Evolutionary conservation across 2,329 filamentous ascomycete species (phyloP), one percentile per base, ranked within the genome.

Genomic region (Paraphaeosphaeria minitans): DNA sequence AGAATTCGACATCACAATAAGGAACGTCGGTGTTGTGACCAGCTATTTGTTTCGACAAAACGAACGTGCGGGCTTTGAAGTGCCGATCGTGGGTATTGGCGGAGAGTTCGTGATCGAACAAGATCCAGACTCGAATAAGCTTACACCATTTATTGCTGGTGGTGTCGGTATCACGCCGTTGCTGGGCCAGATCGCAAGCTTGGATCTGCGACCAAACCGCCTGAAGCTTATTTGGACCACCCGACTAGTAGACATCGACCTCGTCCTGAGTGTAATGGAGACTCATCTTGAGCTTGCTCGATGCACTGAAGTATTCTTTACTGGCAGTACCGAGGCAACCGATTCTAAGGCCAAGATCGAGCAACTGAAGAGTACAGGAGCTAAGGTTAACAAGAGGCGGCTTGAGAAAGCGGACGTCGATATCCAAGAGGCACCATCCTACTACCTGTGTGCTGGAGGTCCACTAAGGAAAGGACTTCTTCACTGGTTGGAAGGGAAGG

Each of bases 81-180:
- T 94, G 0, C 85, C 86, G 0, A 78, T 96, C 0, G 80, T 89
- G 22, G 92, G 90, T 0, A 91, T 96, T 61, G 91, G 89, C 0
- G 92, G 92, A 1, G 79, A 81, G 2, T 89, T 89, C 61, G 73
- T 67, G 16, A 75, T 87, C 24, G 66, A 67, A 16, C 72, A 78
- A 33, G 69, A 66, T 69, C 8, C 61, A 61, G 31, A n/a, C 24
- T n/a, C 13, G n/a, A 63, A 78, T 35, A 76, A 78, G 1, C 76
- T 86, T 0, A 71, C 82, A 1, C 81, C 80, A 0, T 95, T 93
- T 64, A 76, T 96, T 3, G 91, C 91, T 6, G 91, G 86, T 0
- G 92, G 92, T 3, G 90, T 96, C 7, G 92, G 92, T 0, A 91
- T 96, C 60, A 96, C 92, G 29, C 92, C 92, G 1, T 66, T 95